A percentile compares a stretch with the other conserved stretches of the same genome.
phyloP scores from a whole-genome alignment of 225 moss, liverwort and hornwort genomes.

The Sphagnum contortum region DNA sequence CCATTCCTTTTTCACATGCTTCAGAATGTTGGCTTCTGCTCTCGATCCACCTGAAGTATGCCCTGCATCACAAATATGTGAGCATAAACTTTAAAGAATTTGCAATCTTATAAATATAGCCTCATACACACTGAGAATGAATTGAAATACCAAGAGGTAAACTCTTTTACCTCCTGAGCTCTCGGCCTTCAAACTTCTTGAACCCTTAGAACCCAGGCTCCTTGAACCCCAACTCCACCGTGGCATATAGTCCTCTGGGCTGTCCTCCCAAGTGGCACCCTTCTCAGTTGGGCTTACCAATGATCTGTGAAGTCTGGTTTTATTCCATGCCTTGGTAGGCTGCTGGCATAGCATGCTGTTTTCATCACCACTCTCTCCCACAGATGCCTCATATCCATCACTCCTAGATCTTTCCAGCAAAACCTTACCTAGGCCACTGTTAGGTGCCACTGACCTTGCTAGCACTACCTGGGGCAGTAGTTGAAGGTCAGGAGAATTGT shows the following conservation, averaged over 20 bases:
- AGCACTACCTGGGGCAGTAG: conserved; percentile 5
- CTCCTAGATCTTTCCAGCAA: conserved; percentile 41
- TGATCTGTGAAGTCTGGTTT: conserved; percentile 37
- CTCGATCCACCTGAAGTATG: conserved; percentile 43
- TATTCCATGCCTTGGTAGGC: conserved; percentile 39
- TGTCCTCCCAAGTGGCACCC: conserved; percentile 27
- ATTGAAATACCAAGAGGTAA: no score
- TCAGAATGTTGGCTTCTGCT: conserved; percentile 71
- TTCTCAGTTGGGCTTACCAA: conserved; percentile 50
- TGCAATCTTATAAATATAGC: no score
- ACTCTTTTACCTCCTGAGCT: conserved; percentile 23
- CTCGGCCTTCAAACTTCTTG: conserved; percentile 16
- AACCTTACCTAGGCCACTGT: conserved; percentile 15
- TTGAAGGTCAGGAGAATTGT: conserved; percentile 22
- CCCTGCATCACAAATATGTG: conserved; percentile 3
- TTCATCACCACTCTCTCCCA: conserved; percentile 78
- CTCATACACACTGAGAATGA: no score
- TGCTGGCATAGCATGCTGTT: conserved; percentile 38
- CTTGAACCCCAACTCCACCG: conserved; percentile 28
- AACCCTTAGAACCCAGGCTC: conserved; percentile 3
- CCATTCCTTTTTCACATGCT: conserved; percentile 62
- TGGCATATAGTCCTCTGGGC: conserved; percentile 1
- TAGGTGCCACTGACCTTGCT: background rate
- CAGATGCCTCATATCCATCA: conserved; percentile 87
- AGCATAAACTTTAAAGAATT: no score